These are phyloP conservation scores for Mucor circinelloides DNA, from an alignment of 371 early-diverging fungal species.

Conservation along the genomic window DNA sequence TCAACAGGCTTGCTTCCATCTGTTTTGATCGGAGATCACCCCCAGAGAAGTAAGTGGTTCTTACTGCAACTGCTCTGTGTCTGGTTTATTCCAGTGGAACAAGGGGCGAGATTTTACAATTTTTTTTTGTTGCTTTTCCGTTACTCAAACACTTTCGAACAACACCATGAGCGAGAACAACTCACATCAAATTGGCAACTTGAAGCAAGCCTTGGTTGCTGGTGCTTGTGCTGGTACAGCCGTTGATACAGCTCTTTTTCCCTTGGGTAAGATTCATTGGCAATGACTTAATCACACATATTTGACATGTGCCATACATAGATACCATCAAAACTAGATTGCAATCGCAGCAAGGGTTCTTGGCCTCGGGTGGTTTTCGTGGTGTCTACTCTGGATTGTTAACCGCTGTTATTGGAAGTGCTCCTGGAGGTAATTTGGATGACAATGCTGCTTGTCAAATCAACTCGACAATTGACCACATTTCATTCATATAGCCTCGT, in stretches of 20 bases:
- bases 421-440: constrained; percentile 77
- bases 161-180: not conserved
- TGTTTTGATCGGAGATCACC: not conserved
- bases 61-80: not conserved
- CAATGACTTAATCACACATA: not conserved
- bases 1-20: not conserved
- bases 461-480: not conserved
- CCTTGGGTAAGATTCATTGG: constrained; percentile 55
- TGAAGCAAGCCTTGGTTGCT: constrained; percentile 61
- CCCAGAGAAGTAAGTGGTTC: not conserved
- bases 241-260: constrained; percentile 88
- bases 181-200: constrained; percentile 34
- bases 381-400: constrained; percentile 91
- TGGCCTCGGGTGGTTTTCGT: constrained; percentile 87
- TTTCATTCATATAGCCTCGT: constrained; percentile 77
- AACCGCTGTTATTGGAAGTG: constrained; percentile 92
- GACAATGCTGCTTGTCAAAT: not conserved
- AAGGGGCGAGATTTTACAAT: not conserved
- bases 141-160: not conserved
- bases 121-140: not conserved
- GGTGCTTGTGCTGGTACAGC: constrained; percentile 84
- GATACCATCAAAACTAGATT: constrained; percentile 94
- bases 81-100: not conserved
- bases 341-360: constrained; percentile 89
- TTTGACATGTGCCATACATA: not conserved